phyloP scores from a whole-genome alignment of 306 rosid genomes.

The Malus domestica region DNA sequence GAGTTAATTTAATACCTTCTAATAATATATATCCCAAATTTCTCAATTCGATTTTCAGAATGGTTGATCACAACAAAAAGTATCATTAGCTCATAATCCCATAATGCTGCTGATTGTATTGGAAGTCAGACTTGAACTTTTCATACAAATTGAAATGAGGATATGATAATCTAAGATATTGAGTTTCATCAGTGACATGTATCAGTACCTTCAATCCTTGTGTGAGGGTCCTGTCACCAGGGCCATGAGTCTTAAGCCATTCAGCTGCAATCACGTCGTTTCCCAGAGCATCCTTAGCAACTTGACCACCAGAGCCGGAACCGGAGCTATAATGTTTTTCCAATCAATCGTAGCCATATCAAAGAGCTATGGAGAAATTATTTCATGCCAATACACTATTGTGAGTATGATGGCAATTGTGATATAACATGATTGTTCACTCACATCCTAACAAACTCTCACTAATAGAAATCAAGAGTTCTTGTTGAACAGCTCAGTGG shows the following conservation, averaged over 20 bases:
- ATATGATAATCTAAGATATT: neutral
- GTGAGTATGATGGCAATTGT: neutral
- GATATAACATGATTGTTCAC: neutral
- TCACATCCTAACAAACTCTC: neutral
- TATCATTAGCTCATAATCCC: neutral
- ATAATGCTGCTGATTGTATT: neutral
- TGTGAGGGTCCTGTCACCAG: conserved; percentile 85
- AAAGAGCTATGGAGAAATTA: neutral
- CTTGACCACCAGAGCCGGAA: conserved; percentile 33
- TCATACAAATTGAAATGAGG: neutral
- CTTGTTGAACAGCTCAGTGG: neutral
- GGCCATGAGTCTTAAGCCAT: conserved; percentile 85
- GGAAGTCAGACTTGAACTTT: neutral
- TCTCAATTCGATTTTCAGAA: neutral
- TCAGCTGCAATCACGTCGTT: conserved; percentile 66
- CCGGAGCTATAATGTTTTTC: conserved; percentile 37
- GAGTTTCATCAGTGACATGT: neutral
- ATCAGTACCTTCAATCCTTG: conserved; percentile 75
- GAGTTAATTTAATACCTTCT: neutral
- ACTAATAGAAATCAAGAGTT: neutral
- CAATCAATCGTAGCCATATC: neutral
- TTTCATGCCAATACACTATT: neutral
- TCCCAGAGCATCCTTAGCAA: conserved; percentile 89
- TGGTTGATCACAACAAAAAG: neutral
- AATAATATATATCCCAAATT: neutral